A percentile compares a stretch with the other conserved stretches of the same genome.
Evolutionary conservation across 306 rosid species (phyloP).

Genomic region (Amphicarpaea edgeworthii): DNA sequence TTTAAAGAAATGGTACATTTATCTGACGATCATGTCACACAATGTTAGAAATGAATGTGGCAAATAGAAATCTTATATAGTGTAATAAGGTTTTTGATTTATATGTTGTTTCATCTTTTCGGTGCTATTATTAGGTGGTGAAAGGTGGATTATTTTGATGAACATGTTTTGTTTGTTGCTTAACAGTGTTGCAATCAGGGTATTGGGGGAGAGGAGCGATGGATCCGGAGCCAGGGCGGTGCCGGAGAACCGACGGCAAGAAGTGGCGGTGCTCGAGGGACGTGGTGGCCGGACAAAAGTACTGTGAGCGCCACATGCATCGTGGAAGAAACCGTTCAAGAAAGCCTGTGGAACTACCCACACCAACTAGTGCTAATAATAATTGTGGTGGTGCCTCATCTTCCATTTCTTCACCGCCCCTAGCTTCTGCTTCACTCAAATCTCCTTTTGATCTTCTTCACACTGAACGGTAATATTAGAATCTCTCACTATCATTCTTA

Average conservation of each 20-base stretch:
- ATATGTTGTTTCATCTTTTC: background rate
- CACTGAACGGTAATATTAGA: conserved; percentile 64
- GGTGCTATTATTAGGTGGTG: conserved; percentile 39
- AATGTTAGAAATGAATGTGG: background rate
- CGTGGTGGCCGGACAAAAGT: conserved; percentile 96
- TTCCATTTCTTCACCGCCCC: conserved; percentile 49
- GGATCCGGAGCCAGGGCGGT: conserved; percentile 99
- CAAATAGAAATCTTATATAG: background rate
- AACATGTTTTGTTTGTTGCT: conserved; percentile 20
- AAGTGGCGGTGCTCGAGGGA: conserved; percentile 99
- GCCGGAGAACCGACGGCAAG: conserved; percentile 96
- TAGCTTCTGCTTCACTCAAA: conserved; percentile 53
- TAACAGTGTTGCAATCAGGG: conserved; percentile 78
- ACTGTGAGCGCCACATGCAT: conserved; percentile 97
- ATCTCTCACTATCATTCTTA: background rate
- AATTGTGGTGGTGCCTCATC: conserved; percentile 30
- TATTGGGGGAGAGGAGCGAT: conserved; percentile 90
- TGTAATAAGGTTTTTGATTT: background rate
- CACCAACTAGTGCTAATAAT: conserved; percentile 46
- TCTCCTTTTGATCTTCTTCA: conserved; percentile 74
- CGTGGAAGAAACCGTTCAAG: conserved; percentile 99
- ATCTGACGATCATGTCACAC: too few species aligned
- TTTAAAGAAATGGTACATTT: too few species aligned
- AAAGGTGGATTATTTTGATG: background rate
- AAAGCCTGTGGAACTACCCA: conserved; percentile 99